Percentiles rank a stretch among this genome's conserved stretches.
phyloP scores from a whole-genome alignment of 495 filamentous ascomycete genomes.

The Hypoxylon trugodes region DNA sequence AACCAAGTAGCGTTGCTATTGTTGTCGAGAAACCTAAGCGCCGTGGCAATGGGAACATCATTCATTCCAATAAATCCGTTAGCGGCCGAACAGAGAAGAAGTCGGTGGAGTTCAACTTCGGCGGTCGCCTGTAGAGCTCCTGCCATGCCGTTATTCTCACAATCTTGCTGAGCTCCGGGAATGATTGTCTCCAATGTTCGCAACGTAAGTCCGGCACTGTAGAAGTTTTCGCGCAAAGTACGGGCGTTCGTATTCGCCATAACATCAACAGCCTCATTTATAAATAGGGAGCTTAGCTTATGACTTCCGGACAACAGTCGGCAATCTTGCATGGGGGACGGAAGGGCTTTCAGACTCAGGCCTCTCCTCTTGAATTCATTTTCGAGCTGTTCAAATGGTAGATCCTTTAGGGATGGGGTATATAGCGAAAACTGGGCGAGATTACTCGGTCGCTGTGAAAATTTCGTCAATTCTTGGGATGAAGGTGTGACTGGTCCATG shows the following conservation, averaged over 20 bases:
- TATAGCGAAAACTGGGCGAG: not conserved
- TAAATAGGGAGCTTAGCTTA: not conserved
- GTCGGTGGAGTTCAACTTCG: slow-evolving; percentile 12
- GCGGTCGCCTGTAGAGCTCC: not conserved
- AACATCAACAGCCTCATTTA: not conserved
- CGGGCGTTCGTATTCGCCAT: not conserved
- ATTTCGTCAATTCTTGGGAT: not conserved
- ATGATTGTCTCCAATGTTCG: slow-evolving; percentile 7
- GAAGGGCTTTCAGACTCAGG: not conserved
- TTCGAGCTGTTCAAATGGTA: slow-evolving; percentile 25
- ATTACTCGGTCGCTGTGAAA: not conserved
- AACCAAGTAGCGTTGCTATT: slow-evolving; percentile 1
- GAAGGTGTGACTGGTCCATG: not conserved
- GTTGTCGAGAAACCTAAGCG: slow-evolving; percentile 1
- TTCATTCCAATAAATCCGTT: slow-evolving; percentile 26
- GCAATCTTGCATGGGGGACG: slow-evolving; percentile 12
- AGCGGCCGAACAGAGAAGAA: slow-evolving; percentile 15
- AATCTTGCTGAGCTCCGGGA: not conserved
- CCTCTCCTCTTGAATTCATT: not conserved
- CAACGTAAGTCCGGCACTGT: not conserved
- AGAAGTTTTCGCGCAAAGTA: not conserved
- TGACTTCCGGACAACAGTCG: not conserved
- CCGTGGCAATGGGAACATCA: not conserved
- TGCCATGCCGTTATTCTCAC: not conserved
- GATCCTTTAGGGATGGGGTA: not conserved